These are phyloP conservation scores for Solanum hybrid DNA, from an alignment of 305 asterid species.

Conservation along the genomic window DNA sequence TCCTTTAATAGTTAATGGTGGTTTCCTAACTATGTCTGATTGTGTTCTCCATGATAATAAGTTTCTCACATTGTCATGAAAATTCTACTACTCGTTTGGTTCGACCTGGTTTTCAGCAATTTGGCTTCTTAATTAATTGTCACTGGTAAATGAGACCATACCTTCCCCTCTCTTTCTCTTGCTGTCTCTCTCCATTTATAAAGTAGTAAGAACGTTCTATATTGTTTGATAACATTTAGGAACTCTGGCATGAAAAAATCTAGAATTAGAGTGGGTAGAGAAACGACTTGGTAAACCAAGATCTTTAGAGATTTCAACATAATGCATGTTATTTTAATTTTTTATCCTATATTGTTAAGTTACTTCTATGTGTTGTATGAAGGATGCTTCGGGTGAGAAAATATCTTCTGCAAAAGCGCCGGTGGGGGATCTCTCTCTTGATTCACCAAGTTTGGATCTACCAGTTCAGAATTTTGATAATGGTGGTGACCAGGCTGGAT, in stretches of 20 bases:
- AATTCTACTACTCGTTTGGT: neutral
- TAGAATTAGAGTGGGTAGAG: neutral
- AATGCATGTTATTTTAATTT: neutral
- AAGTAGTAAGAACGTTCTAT: neutral
- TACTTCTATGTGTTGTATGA: slow-evolving; percentile 14
- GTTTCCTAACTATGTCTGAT: neutral
- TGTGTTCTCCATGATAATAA: neutral
- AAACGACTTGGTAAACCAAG: neutral
- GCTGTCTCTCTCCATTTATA: neutral
- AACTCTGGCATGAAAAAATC: neutral
- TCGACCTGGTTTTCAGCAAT: neutral
- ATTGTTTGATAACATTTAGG: neutral
- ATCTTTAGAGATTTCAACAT: neutral
- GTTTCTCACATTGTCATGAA: neutral
- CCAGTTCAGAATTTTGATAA: slow-evolving; percentile 33
- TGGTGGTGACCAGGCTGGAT: slow-evolving; percentile 31
- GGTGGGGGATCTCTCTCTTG: slow-evolving; percentile 31
- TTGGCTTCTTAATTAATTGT: neutral
- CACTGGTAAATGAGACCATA: neutral
- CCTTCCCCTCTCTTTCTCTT: neutral
- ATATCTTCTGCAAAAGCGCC: slow-evolving; percentile 28
- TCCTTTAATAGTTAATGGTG: neutral
- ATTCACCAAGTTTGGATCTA: slow-evolving; percentile 39
- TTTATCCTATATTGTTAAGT: neutral
- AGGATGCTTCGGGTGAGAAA: slow-evolving; percentile 52